These are phyloP conservation scores for Actinomortierella wolfii DNA, from an alignment of 371 early-diverging fungal species.

Conservation along the genomic window DNA sequence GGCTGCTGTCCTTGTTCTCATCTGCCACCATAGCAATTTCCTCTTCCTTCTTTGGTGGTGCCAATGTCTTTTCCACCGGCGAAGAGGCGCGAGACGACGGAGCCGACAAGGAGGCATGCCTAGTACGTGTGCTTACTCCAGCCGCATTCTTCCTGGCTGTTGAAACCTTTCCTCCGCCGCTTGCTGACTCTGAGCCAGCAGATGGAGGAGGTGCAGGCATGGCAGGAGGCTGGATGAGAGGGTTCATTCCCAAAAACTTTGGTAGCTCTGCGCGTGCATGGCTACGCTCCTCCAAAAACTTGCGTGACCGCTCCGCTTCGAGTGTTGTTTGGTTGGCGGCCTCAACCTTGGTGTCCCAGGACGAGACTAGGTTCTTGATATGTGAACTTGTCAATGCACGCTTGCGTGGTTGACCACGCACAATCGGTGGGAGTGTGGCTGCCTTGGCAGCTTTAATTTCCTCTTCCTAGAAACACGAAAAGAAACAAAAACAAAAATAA, in stretches of 20 bases:
- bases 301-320: constrained; percentile 29
- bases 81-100: too few relatives aligned
- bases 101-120: too few relatives aligned
- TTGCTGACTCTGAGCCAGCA: too few relatives aligned
- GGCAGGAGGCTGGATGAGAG: too few relatives aligned
- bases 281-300: constrained; percentile 32
- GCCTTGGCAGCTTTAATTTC: constrained; percentile 27
- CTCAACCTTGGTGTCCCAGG: constrained; percentile 46
- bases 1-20: too few relatives aligned
- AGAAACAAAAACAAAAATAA: neutral
- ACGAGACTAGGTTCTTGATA: constrained; percentile 41
- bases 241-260: constrained; percentile 5
- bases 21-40: too few relatives aligned
- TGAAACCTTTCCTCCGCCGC: too few relatives aligned
- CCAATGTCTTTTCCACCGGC: too few relatives aligned
- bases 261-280: constrained; percentile 43
- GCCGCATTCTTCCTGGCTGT: too few relatives aligned
- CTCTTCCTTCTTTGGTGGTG: too few relatives aligned
- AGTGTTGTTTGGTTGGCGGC: constrained; percentile 26
- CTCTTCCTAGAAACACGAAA: constrained; percentile 19
- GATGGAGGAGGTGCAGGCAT: too few relatives aligned
- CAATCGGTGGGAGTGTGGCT: constrained; percentile 38
- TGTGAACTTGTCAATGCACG: constrained; percentile 40
- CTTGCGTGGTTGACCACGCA: constrained; percentile 36
- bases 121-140: too few relatives aligned